phyloP scores from a whole-genome alignment of 1,284 basidiomycete genomes.

The Leccinum pallidistipes region DNA sequence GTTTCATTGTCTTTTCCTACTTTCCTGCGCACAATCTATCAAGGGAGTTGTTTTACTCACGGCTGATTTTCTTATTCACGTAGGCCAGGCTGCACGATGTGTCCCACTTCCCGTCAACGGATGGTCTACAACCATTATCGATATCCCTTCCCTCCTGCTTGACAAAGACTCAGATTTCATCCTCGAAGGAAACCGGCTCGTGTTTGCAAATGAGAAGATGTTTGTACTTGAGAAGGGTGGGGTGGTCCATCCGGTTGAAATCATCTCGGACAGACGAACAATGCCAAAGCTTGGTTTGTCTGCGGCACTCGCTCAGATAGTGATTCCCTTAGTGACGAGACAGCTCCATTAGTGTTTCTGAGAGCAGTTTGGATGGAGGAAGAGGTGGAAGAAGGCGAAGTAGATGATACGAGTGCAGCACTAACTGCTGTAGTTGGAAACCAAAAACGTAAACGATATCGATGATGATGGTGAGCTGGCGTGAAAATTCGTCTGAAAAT shows the following conservation, averaged over 20 bases:
- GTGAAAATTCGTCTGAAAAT: too few species aligned
- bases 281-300: conserved; percentile 62
- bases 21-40: conserved; percentile 76
- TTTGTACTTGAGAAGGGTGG: conserved; percentile 69
- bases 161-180: conserved; percentile 52
- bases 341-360: conserved; percentile 63
- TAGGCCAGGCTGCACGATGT: conserved; percentile 84
- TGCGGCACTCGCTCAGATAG: conserved; percentile 28
- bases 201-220: conserved; percentile 75
- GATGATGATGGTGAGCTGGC: too few species aligned
- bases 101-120: conserved; percentile 80
- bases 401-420: too few species aligned
- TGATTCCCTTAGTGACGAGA: conserved; percentile 42
- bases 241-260: conserved; percentile 65
- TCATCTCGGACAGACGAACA: conserved; percentile 65
- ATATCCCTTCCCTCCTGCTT: conserved; percentile 47
- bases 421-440: too few species aligned
- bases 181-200: conserved; percentile 75
- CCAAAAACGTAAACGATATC: too few species aligned
- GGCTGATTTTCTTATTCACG: conserved; percentile 81
- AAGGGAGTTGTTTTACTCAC: conserved; percentile 87
- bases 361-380: conserved; percentile 61
- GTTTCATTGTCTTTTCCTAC: conserved; percentile 37
- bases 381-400: conserved; percentile 46
- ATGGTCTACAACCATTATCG: conserved; percentile 77